phyloP scores from a whole-genome alignment of 73 alveolate species.

The Tetrahymena borealis region DNA sequence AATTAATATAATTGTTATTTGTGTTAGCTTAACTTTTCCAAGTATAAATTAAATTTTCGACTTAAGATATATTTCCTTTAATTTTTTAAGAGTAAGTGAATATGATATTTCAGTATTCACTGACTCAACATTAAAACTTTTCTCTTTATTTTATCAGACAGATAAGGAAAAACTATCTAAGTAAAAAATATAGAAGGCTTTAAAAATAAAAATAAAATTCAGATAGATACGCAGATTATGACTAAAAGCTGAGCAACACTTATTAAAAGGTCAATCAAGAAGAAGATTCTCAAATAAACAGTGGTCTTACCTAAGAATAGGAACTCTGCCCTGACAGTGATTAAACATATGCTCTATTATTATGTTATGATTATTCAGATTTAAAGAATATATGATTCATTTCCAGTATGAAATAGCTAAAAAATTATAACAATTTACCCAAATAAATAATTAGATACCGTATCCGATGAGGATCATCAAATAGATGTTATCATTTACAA shows the following conservation, averaged over 20 bases:
- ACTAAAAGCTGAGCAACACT: background rate
- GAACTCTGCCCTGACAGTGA: background rate
- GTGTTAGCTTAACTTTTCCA: too few species aligned
- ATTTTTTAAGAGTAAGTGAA: too few species aligned
- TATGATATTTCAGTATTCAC: too few species aligned
- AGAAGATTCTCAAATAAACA: background rate
- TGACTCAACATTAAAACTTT: too few species aligned
- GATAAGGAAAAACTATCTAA: too few species aligned
- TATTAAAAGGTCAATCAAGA: background rate
- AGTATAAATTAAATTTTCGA: background rate
- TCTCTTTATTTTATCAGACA: too few species aligned
- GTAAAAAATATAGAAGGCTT: too few species aligned
- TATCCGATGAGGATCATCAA: background rate
- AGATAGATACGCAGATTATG: background rate
- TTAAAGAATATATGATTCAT: too few species aligned
- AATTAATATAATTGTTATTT: too few species aligned
- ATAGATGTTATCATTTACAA: background rate
- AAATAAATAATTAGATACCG: background rate
- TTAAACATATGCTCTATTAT: background rate
- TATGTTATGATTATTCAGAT: too few species aligned
- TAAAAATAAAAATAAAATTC: background rate
- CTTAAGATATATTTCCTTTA: too few species aligned
- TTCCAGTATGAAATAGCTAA: too few species aligned
- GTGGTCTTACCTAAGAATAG: background rate
- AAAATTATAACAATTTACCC: background rate